These are phyloP conservation scores for Helianthus tuberosus DNA, from an alignment of 129 eudicot species.

Conservation along the genomic window DNA sequence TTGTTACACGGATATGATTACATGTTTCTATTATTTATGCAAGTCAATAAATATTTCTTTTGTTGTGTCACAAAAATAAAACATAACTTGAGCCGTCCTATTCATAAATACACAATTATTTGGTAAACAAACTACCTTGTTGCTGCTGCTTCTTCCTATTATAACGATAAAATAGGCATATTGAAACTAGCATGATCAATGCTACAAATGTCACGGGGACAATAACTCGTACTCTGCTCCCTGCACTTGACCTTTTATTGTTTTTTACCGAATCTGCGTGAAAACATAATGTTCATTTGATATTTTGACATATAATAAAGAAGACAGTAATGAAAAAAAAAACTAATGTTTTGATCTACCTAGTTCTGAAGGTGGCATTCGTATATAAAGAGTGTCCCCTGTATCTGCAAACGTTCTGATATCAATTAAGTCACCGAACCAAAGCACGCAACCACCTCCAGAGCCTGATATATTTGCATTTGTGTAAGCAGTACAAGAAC, in stretches of 20 bases:
- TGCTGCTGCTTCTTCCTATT: slow-evolving; percentile 2
- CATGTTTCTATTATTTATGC: too few relatives aligned
- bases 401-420: slow-evolving; percentile 24
- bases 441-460: slow-evolving; percentile 54
- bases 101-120: background rate
- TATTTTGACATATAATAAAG: background rate
- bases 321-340: too few relatives aligned
- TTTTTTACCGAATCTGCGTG: background rate
- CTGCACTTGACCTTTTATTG: slow-evolving; percentile 10
- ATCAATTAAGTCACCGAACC: slow-evolving; percentile 48
- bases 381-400: slow-evolving; percentile 24
- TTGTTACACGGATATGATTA: too few relatives aligned
- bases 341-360: slow-evolving; percentile 27
- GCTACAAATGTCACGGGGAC: slow-evolving; percentile 4
- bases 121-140: slow-evolving; percentile 8
- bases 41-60: too few relatives aligned
- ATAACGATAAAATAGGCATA: slow-evolving; percentile 7
- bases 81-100: background rate
- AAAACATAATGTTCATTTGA: too few relatives aligned
- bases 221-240: slow-evolving; percentile 2
- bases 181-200: slow-evolving; percentile 7
- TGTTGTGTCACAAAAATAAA: background rate
- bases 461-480: slow-evolving; percentile 29
- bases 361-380: slow-evolving; percentile 34
- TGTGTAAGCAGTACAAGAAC: slow-evolving; percentile 52